Base-by-base conservation (phyloP, 2,329 filamentous ascomycete genomes). In the Nemania serpens region DNA sequence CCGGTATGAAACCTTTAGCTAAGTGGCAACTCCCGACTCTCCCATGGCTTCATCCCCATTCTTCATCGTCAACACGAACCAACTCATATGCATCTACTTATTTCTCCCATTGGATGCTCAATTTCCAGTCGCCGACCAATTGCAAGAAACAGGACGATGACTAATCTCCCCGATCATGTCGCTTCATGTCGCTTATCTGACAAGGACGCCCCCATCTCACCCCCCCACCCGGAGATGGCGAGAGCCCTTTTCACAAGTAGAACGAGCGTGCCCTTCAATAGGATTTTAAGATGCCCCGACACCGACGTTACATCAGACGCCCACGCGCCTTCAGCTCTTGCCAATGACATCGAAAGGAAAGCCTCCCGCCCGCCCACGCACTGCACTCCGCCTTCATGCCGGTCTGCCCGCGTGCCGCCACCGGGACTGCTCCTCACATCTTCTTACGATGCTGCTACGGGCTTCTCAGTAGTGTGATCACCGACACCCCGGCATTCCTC, bases 271-370 rank as follows among this genome's bases (percentile, higher is more conserved):
- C 37, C 52, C 41, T 25, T 7, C 47, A 56, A 22, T 39, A 22
- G 56, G 51, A 55, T 42, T 50, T n/a, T n/a, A n/a, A n/a, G n/a
- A n/a, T n/a, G n/a, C 33, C 51, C 53, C 18, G 62, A 58, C 55
- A 62, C 59, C 59, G 58, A 64, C 58, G 59, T 64, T 64, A 54
- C 62, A 64, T 62, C n/a, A 45, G 53, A 46, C 39, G 22, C 41
- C 52, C 47, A 48, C 55, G 34, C 45, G 17, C 49, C 43, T 51
- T 58, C 25, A n/a, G 37, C 45, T 50, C 12, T 36, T 59, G 47
- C 62, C 58, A 64, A 62, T 64, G 51, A 61, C 15, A 58, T 56
- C 29, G 12, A 33, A 43, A 42, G 17, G 33, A 53, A 18, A 1
- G 39, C 20, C 42, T 42, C 33, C 46, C 50, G 37, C 29, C 51